Base-by-base conservation (phyloP, 371 early-diverging fungal genomes). In the Mortierella sp. region DNA sequence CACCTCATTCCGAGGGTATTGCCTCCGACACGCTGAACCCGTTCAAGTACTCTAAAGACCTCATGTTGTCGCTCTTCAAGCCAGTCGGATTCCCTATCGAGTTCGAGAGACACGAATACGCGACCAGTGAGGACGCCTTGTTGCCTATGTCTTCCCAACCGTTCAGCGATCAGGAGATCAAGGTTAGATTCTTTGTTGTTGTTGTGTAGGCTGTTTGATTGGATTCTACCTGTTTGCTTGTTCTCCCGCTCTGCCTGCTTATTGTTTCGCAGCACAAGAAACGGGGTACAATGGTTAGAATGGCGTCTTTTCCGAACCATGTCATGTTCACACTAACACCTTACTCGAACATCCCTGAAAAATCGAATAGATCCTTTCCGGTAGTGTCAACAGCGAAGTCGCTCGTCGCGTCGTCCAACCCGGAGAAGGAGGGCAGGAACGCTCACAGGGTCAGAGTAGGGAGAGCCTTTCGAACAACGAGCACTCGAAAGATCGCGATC, bases 31-130 rank as follows among this genome's bases (percentile, higher is more conserved):
- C 79, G 21, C 76, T 88, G 52, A 93, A 91, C 77, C 91, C 93
- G 5, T 94, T 92, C 84, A 93, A 91, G 90, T 96, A 95, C 88
- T 92, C 94, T 19, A 95, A 94, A 81, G 96, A 95, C 42, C 90
- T 91, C 72, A 95, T 96, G 95, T 89, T 96, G 21, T 91, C 91
- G 48, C 90, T 96, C 72, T 96, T 91, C 84, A 92, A 90, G 52
- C 93, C 93, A 13, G 88, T 89, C 52, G 92, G 89, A 50, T 75
- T 94, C 50, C 92, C 95, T 44, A 88, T 92, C 52, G 93, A 93
- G 76, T 95, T 96, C 83, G 94, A 95, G 75, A 89, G 91, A 54
- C 94, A 94, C 77, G 95, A 95, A 81, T 92, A 94, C 83, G 95
- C 94, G 78, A 93, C 92, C 57, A 93, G 92, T 24, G 91, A 93